A percentile compares a stretch with the other conserved stretches of the same genome.
Evolutionary conservation across 768 basidiomycete genomes (phyloP).

Genomic region (Sporobolomyces phaffii): DNA sequence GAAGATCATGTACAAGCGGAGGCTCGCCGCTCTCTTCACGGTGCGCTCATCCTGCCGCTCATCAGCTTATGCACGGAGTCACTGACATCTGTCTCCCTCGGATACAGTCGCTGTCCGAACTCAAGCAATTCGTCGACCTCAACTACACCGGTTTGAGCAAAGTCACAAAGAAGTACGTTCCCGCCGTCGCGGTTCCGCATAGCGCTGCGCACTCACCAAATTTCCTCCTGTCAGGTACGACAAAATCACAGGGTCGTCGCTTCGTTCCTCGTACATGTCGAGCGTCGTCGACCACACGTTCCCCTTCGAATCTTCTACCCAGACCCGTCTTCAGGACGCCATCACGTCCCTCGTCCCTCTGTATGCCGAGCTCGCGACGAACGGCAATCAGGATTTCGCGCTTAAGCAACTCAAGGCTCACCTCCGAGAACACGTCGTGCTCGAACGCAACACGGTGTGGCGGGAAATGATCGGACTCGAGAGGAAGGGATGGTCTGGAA

Average conservation of each 20-base stretch:
- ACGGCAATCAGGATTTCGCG: constrained; percentile 62
- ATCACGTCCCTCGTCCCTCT: constrained; percentile 60
- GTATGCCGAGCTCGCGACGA: constrained; percentile 78
- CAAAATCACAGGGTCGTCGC: constrained; percentile 74
- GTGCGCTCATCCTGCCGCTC: constrained; percentile 51
- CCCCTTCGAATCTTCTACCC: constrained; percentile 65
- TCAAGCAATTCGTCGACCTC: constrained; percentile 80
- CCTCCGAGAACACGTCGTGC: constrained; percentile 59
- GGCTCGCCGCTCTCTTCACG: constrained; percentile 76
- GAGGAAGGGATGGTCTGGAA: constrained; percentile 43
- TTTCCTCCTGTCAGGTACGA: constrained; percentile 62
- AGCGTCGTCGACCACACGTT: constrained; percentile 46
- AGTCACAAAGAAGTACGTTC: constrained; percentile 79
- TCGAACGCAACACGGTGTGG: constrained; percentile 98
- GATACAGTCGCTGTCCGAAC: constrained; percentile 41
- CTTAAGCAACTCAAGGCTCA: constrained; percentile 71
- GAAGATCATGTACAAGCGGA: constrained; percentile 57
- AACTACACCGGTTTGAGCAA: constrained; percentile 92
- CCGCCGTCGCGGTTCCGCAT: background rate
- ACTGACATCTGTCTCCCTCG: background rate
- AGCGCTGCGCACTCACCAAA: background rate
- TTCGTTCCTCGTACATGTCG: constrained; percentile 42
- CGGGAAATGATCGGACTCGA: constrained; percentile 73
- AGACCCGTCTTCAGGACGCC: constrained; percentile 58
- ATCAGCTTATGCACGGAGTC: too few species aligned